phyloP scores from a whole-genome alignment of 2,329 filamentous ascomycete species.

The Alternaria sp. region DNA sequence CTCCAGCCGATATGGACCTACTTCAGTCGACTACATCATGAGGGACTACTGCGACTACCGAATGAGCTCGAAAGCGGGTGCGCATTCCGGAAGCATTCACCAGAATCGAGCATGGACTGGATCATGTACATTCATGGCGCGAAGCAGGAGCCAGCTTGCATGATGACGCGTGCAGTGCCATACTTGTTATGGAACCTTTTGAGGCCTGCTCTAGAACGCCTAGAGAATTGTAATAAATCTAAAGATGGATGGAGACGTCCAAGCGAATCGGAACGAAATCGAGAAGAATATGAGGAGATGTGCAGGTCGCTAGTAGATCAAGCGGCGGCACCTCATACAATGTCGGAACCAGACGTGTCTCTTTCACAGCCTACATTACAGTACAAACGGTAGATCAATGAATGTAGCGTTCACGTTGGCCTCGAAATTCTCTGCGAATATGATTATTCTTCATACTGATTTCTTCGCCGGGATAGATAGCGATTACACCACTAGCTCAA shows the following conservation, averaged over 20 bases:
- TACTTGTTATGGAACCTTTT: background rate
- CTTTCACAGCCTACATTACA: background rate
- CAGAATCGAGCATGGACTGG: background rate
- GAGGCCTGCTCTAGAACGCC: background rate
- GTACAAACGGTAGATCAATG: background rate
- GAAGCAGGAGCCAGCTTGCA: background rate
- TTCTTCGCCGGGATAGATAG: background rate
- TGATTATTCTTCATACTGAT: background rate
- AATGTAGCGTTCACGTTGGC: background rate
- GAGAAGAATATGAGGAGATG: background rate
- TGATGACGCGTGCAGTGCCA: background rate
- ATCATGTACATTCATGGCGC: background rate
- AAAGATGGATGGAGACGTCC: background rate
- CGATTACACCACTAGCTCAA: background rate
- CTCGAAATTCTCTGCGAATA: background rate
- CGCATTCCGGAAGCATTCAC: background rate
- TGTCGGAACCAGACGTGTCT: background rate
- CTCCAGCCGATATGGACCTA: background rate
- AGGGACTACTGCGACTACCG: slow-evolving; percentile 1
- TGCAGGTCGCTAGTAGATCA: background rate
- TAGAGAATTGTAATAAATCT: background rate
- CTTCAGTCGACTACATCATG: background rate
- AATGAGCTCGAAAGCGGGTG: background rate
- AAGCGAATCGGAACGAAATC: background rate
- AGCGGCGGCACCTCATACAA: background rate